These are phyloP conservation scores for Elsinoe australis DNA, from an alignment of 2,329 filamentous ascomycete genomes.

Conservation along the genomic window DNA sequence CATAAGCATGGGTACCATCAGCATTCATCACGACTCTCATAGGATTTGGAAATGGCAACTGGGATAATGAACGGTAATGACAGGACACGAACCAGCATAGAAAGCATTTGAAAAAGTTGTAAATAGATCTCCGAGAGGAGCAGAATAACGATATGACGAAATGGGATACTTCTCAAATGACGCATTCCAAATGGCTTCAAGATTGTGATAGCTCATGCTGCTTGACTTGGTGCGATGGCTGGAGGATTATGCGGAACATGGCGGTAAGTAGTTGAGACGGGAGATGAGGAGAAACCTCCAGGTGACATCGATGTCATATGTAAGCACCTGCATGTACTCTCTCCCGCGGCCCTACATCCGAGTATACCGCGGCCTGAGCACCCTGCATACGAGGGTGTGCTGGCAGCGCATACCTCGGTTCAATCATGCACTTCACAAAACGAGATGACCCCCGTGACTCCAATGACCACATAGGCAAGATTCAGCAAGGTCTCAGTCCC, in stretches of 20 bases:
- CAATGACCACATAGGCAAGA: not conserved
- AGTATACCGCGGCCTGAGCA: conserved; percentile 9
- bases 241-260: no score
- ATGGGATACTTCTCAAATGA: no score
- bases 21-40: not conserved
- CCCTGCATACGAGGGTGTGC: not conserved
- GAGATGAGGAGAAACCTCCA: no score
- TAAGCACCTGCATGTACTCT: no score
- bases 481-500: not conserved
- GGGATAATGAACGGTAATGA: conserved; percentile 1
- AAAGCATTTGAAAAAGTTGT: not conserved
- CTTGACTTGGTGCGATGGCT: no score
- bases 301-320: no score
- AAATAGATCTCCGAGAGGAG: no score
- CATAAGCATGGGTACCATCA: not conserved
- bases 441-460: not conserved
- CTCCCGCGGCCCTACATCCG: not conserved
- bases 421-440: not conserved
- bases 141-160: no score
- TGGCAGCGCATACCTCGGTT: conserved; percentile 7
- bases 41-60: not conserved
- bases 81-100: not conserved
- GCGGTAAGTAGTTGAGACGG: no score
- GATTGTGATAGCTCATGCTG: no score
- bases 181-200: no score